Conservation (phyloP, 257 asterid species). For the Scutellaria galericulata region DNA sequence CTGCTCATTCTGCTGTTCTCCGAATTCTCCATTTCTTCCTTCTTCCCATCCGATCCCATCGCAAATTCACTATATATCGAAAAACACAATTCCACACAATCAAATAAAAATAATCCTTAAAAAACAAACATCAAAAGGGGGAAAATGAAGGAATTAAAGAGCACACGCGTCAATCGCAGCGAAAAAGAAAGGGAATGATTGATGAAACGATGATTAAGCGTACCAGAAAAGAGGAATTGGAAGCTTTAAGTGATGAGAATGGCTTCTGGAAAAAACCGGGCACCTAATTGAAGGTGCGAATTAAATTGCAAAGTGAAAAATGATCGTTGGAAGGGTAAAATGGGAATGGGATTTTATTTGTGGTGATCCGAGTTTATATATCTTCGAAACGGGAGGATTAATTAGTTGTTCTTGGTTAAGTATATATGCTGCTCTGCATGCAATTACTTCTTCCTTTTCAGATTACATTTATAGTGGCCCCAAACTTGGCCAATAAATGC, state of each 20-base stretch:
- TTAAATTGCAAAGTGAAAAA: not conserved
- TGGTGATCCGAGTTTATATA: conserved; percentile 41
- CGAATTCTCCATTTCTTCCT: conserved; percentile 5
- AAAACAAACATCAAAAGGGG: not conserved
- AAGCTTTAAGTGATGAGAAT: conserved; percentile 23
- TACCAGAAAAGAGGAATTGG: conserved; percentile 23
- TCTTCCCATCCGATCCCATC: conserved; percentile 34
- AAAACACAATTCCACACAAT: not conserved
- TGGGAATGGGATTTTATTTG: conserved; percentile 22
- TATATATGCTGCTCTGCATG: too few relatives aligned
- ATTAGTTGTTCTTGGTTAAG: too few relatives aligned
- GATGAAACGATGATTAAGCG: not conserved
- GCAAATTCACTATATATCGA: not conserved
- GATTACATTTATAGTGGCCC: not conserved
- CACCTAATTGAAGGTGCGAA: too few relatives aligned
- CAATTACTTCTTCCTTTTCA: not conserved
- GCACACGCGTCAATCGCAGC: not conserved
- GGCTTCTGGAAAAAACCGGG: not conserved
- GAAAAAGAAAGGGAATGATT: not conserved
- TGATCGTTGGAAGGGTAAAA: conserved; percentile 5
- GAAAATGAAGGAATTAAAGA: not conserved
- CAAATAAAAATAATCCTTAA: not conserved
- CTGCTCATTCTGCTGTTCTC: conserved; percentile 38
- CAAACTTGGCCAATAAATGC: conserved; percentile 26
- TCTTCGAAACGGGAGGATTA: too few relatives aligned